phyloP scores from a whole-genome alignment of 352 stramenopile species.

The Halophytophthora polymorphica region DNA sequence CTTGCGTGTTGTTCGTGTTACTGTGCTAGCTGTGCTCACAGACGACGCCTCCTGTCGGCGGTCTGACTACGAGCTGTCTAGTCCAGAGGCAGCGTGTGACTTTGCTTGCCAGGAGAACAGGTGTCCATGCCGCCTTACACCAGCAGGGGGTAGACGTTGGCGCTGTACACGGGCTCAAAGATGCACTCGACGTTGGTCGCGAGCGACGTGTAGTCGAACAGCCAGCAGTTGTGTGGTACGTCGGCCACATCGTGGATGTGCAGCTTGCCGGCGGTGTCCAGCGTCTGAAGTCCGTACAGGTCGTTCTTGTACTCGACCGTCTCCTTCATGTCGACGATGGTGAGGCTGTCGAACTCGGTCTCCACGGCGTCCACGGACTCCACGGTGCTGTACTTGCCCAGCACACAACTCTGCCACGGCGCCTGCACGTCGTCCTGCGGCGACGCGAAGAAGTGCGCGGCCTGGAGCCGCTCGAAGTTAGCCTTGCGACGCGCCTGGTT shows the following conservation, averaged over 20 bases:
- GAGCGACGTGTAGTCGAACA: slow-evolving; percentile 35
- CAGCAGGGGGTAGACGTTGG: slow-evolving; percentile 30
- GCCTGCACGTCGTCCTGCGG: slow-evolving; percentile 35
- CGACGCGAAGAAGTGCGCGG: slow-evolving; percentile 48
- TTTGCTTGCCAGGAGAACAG: no score
- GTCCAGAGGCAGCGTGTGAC: no score
- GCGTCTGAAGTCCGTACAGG: slow-evolving; percentile 36
- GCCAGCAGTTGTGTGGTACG: slow-evolving; percentile 43
- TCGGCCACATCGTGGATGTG: slow-evolving; percentile 22
- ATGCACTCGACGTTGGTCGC: slow-evolving; percentile 22
- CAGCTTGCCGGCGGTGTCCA: slow-evolving; percentile 21
- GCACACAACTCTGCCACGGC: slow-evolving; percentile 36
- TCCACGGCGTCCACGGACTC: slow-evolving; percentile 19
- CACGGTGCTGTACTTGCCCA: slow-evolving; percentile 41
- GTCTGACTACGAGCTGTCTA: no score
- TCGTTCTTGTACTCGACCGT: slow-evolving; percentile 36
- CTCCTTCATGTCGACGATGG: slow-evolving; percentile 26
- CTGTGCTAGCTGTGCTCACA: no score
- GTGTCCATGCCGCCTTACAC: slow-evolving; percentile 5
- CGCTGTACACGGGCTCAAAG: slow-evolving; percentile 25
- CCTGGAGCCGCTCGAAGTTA: slow-evolving; percentile 42
- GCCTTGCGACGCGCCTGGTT: slow-evolving; percentile 29
- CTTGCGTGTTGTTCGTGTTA: no score
- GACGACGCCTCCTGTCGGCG: no score
- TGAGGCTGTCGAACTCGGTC: slow-evolving; percentile 30